phyloP scores from a whole-genome alignment of 805 yeast genomes.

The Zygoascus ofunaensis region DNA sequence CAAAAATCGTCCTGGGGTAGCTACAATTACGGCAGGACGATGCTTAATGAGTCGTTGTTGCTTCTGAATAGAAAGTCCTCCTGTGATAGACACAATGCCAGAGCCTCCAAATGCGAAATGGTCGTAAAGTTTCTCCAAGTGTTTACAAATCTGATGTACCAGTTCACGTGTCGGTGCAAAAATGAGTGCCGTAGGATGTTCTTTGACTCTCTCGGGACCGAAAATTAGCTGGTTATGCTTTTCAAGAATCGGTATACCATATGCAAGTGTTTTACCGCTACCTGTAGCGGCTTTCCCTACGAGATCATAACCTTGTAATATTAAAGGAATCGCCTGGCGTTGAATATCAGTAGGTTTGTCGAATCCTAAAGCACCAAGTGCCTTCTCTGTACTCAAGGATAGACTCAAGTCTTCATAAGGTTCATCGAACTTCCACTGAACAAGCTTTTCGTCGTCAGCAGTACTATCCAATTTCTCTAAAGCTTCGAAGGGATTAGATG shows the following conservation, averaged over 20 bases:
- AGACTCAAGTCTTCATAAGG: constrained; percentile 33
- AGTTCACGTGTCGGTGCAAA: constrained; percentile 95
- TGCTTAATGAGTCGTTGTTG: constrained; percentile 68
- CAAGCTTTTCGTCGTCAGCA: constrained; percentile 20
- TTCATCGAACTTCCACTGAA: constrained; percentile 30
- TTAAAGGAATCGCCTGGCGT: constrained; percentile 60
- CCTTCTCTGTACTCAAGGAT: constrained; percentile 45
- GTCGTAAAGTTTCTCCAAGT: constrained; percentile 44
- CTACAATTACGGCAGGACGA: constrained; percentile 74
- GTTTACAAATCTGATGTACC: constrained; percentile 87
- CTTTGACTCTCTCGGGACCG: constrained; percentile 8
- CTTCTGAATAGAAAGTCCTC: constrained; percentile 90
- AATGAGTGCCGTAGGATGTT: constrained; percentile 61
- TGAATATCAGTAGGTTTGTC: constrained; percentile 79
- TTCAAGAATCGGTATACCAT: constrained; percentile 86
- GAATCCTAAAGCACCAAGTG: constrained; percentile 52
- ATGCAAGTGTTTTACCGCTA: constrained; percentile 94
- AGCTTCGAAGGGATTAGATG: constrained; percentile 15
- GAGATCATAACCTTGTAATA: constrained; percentile 65
- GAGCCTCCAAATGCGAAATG: constrained; percentile 43
- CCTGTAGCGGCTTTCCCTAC: constrained; percentile 97
- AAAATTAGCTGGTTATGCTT: constrained; percentile 32
- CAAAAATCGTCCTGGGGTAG: constrained; percentile 90
- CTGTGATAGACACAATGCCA: constrained; percentile 73
- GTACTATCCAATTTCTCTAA: constrained; percentile 14